Percentiles rank a stretch among this genome's conserved stretches.
Evolutionary conservation across 1,284 basidiomycete species (phyloP).

Genomic region (Moniliophthora roreri): DNA sequence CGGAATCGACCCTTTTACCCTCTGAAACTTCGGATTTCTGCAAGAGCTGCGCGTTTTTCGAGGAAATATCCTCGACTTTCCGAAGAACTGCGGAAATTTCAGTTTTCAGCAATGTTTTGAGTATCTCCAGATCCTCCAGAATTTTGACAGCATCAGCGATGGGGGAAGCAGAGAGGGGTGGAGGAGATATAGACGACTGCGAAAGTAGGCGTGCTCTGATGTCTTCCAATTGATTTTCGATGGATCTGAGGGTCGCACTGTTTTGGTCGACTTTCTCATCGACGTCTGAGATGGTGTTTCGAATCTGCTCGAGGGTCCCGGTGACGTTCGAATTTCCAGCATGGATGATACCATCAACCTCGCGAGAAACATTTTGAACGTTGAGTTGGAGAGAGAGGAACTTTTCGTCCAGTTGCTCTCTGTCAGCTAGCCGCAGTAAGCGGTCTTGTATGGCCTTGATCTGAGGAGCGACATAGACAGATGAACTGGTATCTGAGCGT

Average conservation of each 20-base stretch:
- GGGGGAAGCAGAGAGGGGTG: not conserved
- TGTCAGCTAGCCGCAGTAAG: conserved; percentile 34
- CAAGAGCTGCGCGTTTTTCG: not conserved
- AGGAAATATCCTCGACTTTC: conserved; percentile 4
- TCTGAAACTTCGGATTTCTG: not conserved
- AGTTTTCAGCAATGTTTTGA: conserved; percentile 19
- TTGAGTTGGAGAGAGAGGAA: conserved; percentile 36
- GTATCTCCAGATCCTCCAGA: conserved; percentile 22
- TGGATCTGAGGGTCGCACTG: not conserved
- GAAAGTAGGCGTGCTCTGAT: not conserved
- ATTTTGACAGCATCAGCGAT: conserved; percentile 15
- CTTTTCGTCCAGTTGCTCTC: conserved; percentile 32
- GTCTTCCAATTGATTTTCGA: not conserved
- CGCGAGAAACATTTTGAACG: conserved; percentile 24
- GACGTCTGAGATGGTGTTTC: not conserved
- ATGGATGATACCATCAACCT: not conserved
- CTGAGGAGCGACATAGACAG: conserved; percentile 22
- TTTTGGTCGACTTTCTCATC: not conserved
- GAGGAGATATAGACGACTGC: not conserved
- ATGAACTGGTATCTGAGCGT: not conserved
- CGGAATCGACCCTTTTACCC: not conserved
- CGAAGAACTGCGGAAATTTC: conserved; percentile 8
- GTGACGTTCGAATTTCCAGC: not conserved
- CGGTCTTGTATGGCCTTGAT: conserved; percentile 37
- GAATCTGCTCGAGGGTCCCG: not conserved